phyloP scores from a whole-genome alignment of 2,329 filamentous ascomycete genomes.

The Fusarium pseudoanthophilum region DNA sequence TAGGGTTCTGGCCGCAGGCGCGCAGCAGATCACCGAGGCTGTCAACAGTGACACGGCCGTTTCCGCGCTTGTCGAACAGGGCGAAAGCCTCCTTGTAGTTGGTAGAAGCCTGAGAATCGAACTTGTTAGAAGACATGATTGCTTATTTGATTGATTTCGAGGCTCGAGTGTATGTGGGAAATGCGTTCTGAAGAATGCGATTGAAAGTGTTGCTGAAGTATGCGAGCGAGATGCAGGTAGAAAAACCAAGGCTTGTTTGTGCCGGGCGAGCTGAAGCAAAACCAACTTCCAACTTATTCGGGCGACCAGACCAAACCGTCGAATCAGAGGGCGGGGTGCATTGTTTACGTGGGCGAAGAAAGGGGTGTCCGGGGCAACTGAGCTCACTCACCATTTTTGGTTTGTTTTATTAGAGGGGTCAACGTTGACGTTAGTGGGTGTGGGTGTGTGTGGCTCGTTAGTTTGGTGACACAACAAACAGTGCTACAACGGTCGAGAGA shows the following conservation, averaged over 20 bases:
- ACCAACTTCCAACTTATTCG: constrained; percentile 37
- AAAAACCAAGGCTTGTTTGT: constrained; percentile 24
- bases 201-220: constrained; percentile 32
- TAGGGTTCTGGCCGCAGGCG: constrained; percentile 98
- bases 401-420: constrained; percentile 28
- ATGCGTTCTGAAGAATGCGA: constrained; percentile 18
- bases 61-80: constrained; percentile 99
- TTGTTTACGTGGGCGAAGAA: constrained; percentile 48
- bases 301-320: constrained; percentile 39
- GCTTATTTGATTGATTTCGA: constrained; percentile 19
- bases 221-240: constrained; percentile 11
- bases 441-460: constrained; percentile 23
- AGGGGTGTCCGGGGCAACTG: constrained; percentile 49
- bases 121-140: constrained; percentile 64
- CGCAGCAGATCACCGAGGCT: constrained; percentile 92
- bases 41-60: constrained; percentile 87
- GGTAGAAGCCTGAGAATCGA: constrained; percentile 75
- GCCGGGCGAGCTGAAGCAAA: constrained; percentile 38
- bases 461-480: constrained; percentile 21
- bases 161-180: not conserved
- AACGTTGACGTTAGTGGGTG: constrained; percentile 5
- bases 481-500: not conserved
- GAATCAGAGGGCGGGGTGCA: constrained; percentile 51
- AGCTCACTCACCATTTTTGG: constrained; percentile 54
- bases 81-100: constrained; percentile 99